Evolutionary conservation across 345 rosid genomes (phyloP), one percentile per base, ranked within the genome.

Genomic region (Physaria fendleri): DNA sequence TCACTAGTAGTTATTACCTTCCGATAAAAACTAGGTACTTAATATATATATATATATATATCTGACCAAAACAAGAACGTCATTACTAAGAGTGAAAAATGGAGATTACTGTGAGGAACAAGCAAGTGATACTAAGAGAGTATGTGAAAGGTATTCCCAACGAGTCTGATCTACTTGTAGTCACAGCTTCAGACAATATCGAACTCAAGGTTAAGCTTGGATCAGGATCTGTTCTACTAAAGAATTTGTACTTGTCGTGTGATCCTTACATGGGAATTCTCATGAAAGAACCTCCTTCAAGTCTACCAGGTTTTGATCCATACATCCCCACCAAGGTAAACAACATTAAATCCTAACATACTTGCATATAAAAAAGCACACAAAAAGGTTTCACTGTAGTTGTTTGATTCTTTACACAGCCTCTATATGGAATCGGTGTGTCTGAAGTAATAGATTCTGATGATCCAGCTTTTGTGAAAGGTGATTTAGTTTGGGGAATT

Each of bases 401-500:
- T 22, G 30, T 23, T 22, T 55, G 47, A n/a, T 45, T n/a, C 2
- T 46, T 55, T 28, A 28, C 68, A 73, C 76, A 82, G 86, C 80
- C 68, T 38, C 11, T 83, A 5, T 3, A 7, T 49, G 90, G 90
- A 28, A 33, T 37, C 25, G 85, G 86, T 46, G 86, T 87, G 59
- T 75, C 75, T 28, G 55, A 72, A 34, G 73, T 87, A n/a, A 23
- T 82, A 76, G 80, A 78, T 51, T 87, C 88, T 4, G 71, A 45
- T 13, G 55, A 71, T 59, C 74, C 80, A 0, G 58, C 62, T 5
- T 76, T 74, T 72, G 58, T 64, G 20, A 63, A 57, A 11, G 87
- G 78, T 0, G 81, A 84, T 45, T 50, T 79, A 7, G 76, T 79
- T 41, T 78, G 77, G 80, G 88, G 79, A 15, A 3, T n/a, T 2